Conservation (phyloP, 495 filamentous ascomycete genomes). For the Corynascus novoguineensis region DNA sequence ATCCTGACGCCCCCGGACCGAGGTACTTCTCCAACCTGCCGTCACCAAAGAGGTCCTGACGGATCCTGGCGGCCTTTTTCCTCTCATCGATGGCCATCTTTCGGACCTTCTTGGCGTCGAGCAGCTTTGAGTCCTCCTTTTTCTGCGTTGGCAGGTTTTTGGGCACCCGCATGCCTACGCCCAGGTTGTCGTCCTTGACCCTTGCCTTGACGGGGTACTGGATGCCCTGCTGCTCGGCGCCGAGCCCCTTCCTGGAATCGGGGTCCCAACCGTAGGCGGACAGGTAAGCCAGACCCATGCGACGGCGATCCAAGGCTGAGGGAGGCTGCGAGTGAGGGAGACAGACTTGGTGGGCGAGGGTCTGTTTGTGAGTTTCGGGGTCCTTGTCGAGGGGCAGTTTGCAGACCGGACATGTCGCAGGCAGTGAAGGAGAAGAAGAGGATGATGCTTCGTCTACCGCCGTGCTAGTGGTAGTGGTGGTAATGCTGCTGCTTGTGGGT, state of each 20-base stretch:
- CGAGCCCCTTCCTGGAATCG: constrained; percentile 69
- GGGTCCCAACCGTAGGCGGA: constrained; percentile 82
- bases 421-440: no score
- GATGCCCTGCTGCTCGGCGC: constrained; percentile 65
- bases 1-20: constrained; percentile 34
- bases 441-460: not conserved
- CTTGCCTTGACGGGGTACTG: constrained; percentile 67
- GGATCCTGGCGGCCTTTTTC: constrained; percentile 56
- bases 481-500: not conserved
- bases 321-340: constrained; percentile 78
- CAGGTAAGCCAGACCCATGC: constrained; percentile 70
- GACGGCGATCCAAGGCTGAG: constrained; percentile 71
- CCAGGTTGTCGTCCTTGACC: constrained; percentile 67
- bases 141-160: constrained; percentile 14
- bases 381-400: constrained; percentile 28
- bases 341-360: constrained; percentile 76
- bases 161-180: constrained; percentile 55
- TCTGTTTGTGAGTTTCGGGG: constrained; percentile 53
- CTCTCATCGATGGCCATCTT: constrained; percentile 55
- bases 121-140: constrained; percentile 48
- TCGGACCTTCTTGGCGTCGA: constrained; percentile 66
- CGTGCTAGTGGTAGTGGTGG: not conserved
- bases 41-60: constrained; percentile 61
- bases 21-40: constrained; percentile 64
- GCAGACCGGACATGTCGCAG: constrained; percentile 30